A percentile compares a stretch with the other conserved stretches of the same genome.
These are phyloP conservation scores for Colletotrichum tamarilloi DNA, from an alignment of 2,329 filamentous ascomycete species.

Conservation along the genomic window DNA sequence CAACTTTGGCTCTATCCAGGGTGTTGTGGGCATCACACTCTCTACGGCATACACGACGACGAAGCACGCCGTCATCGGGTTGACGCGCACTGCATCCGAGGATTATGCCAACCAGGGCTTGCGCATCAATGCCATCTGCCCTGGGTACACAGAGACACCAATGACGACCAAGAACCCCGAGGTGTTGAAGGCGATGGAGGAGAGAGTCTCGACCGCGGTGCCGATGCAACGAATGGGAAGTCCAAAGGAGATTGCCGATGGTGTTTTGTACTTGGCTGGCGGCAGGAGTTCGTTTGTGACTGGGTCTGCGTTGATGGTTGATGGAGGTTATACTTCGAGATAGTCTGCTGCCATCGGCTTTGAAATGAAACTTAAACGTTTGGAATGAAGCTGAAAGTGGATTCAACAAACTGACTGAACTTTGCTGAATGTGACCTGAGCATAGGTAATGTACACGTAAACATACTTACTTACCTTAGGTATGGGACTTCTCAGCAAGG, in stretches of 20 bases:
- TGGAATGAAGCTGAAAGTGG: background rate
- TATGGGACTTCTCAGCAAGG: background rate
- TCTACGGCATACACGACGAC: conserved; percentile 28
- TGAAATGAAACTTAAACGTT: background rate
- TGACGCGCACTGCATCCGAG: conserved; percentile 45
- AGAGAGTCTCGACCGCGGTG: conserved; percentile 38
- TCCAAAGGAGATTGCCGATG: conserved; percentile 44
- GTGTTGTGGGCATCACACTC: conserved; percentile 23
- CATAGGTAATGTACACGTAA: background rate
- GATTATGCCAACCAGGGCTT: conserved; percentile 54
- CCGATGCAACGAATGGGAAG: conserved; percentile 43
- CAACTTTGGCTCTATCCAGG: conserved; percentile 31
- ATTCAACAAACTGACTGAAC: background rate
- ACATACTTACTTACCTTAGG: no score
- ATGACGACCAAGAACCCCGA: conserved; percentile 43
- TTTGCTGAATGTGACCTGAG: background rate
- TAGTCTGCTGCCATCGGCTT: background rate
- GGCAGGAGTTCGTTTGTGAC: conserved; percentile 25
- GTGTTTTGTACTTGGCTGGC: conserved; percentile 41
- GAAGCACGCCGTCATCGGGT: conserved; percentile 28
- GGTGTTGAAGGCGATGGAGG: conserved; percentile 42
- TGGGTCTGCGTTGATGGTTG: conserved; percentile 31
- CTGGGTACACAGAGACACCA: conserved; percentile 45
- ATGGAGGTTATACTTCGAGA: conserved; percentile 28
- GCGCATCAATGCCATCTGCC: conserved; percentile 50